These are phyloP conservation scores for Pichia eremophila DNA, from an alignment of 805 yeast species.

Conservation along the genomic window DNA sequence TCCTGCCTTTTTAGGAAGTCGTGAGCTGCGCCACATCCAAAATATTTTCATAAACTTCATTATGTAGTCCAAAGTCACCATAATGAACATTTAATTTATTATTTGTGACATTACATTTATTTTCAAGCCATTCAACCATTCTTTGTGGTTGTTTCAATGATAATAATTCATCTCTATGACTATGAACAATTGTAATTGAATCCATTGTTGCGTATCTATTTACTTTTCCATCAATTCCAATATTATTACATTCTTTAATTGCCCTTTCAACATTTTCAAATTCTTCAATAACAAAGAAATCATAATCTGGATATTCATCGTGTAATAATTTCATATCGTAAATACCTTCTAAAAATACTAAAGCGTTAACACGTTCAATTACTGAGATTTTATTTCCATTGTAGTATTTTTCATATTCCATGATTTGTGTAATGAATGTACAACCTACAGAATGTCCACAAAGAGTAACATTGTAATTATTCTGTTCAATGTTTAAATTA, in stretches of 20 bases:
- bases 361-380: constrained; percentile 14
- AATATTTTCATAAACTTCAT: constrained; percentile 46
- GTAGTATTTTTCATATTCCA: background rate
- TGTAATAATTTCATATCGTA: constrained; percentile 43
- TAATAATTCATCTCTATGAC: constrained; percentile 58
- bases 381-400: too few relatives aligned
- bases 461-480: constrained; percentile 19
- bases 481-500: constrained; percentile 8
- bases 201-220: background rate
- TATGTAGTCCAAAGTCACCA: constrained; percentile 50
- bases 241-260: constrained; percentile 11
- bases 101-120: background rate
- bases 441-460: constrained; percentile 84
- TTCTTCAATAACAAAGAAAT: constrained; percentile 49
- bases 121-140: constrained; percentile 28
- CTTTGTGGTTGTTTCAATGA: constrained; percentile 38
- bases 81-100: constrained; percentile 12
- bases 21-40: constrained; percentile 21
- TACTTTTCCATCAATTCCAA: constrained; percentile 5
- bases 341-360: constrained; percentile 59
- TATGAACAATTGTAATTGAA: constrained; percentile 42
- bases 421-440: constrained; percentile 46
- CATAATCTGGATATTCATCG: constrained; percentile 53
- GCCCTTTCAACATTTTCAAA: constrained; percentile 26
- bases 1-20: background rate